Base-by-base conservation (phyloP, 2,329 filamentous ascomycete species). In the Neurospora sp. region DNA sequence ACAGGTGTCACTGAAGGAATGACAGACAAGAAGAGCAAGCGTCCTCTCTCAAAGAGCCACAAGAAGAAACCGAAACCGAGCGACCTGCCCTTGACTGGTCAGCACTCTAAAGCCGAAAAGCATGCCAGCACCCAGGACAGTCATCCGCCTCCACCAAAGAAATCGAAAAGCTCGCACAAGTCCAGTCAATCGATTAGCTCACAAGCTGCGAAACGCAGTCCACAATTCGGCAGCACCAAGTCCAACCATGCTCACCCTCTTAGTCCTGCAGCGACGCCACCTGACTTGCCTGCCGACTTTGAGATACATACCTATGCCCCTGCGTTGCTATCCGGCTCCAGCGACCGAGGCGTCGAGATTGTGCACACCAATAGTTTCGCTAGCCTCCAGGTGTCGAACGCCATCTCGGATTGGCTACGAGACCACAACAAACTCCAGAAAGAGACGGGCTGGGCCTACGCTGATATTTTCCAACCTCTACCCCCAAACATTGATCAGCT, bases 21-120 rank as follows among this genome's bases (percentile, higher is more conserved):
- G 17, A 82, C 85, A 75, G 89, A 93, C 79, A 89, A 91, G 81
- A 92, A 92, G 81, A 75, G 87, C 70, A 92, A 94, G 80, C 88
- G 93, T 72, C 88, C 90, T 9, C 86, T 90, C 7, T 84, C 91
- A 13, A 97, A 97, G 79, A 91, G 86, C 78, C 91, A 93, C 78
- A 97, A 94, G 84, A 97, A 96, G 84, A 97, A 94, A 80, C 80
- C 86, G 43, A 96, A 93, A 78, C 92, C 93, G 10, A 81, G 80
- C 38, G 89, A 89, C 62, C 79, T 90, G 39, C 87, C 89, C 76
- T 81, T 89, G 68, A 94, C 93, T 77, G 91, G 91, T 68, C 89
- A 87, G 68, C 82, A 84, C 58, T 83, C 86, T 70, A 85, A 87
- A 72, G 83, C 85, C 70, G 90, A 88, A 74, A 72, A 85, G 76